Conservation (phyloP, 495 filamentous ascomycete genomes). For the Lophiotrema nucula region DNA sequence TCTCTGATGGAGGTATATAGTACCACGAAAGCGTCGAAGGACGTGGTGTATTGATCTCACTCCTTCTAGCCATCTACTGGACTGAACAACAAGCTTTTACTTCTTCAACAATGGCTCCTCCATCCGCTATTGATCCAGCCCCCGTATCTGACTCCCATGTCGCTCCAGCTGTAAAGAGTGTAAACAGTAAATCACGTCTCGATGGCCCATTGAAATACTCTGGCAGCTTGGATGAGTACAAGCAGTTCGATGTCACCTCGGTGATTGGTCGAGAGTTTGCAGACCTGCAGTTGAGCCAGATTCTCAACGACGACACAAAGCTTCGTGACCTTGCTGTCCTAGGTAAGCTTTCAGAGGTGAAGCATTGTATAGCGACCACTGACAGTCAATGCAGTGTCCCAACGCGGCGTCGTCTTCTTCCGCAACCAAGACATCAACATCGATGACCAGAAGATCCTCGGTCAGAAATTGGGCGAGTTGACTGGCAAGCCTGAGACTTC, state of each 20-base stretch:
- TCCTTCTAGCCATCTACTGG: too few relatives aligned
- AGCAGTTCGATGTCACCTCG: conserved; percentile 22
- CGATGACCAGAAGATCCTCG: conserved; percentile 13
- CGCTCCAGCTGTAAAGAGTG: background rate
- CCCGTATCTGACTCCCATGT: background rate
- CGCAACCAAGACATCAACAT: conserved; percentile 20
- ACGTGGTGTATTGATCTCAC: too few relatives aligned
- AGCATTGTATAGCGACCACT: too few relatives aligned
- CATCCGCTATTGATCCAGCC: background rate
- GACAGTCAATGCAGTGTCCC: conserved; percentile 24
- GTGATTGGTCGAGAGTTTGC: conserved; percentile 25
- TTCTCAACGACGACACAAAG: conserved; percentile 9
- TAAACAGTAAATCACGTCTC: background rate
- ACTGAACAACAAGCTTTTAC: too few relatives aligned
- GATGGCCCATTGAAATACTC: background rate
- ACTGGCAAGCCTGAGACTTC: conserved; percentile 27
- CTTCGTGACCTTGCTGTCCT: conserved; percentile 26
- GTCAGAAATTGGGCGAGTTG: conserved; percentile 16
- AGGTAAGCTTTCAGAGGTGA: too few relatives aligned
- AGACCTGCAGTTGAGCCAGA: conserved; percentile 12
- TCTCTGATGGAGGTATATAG: too few relatives aligned
- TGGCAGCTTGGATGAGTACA: conserved; percentile 13
- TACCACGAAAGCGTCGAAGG: too few relatives aligned
- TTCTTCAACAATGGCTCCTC: background rate
- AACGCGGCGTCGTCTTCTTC: conserved; percentile 32